Evolutionary conservation across 169 alveolate species (phyloP).

Genomic region (Plasmodium reichenowi): DNA sequence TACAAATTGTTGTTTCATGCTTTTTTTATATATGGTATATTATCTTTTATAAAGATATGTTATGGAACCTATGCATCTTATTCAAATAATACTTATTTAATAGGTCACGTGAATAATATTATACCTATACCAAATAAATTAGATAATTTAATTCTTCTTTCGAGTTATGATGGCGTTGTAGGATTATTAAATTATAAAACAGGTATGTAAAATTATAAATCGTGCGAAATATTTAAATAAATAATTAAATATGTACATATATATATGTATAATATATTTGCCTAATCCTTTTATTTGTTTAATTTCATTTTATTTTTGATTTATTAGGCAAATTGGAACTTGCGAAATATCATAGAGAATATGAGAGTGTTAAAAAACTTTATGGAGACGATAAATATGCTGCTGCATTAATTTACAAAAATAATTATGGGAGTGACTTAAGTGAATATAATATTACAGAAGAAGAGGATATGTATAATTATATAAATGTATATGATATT

Average conservation of each 20-base stretch:
- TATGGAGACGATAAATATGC: constrained; percentile 46
- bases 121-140: constrained; percentile 42
- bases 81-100: constrained; percentile 41
- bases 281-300: not conserved
- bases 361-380: constrained; percentile 57
- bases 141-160: constrained; percentile 37
- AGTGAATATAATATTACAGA: not conserved
- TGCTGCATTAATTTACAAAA: constrained; percentile 28
- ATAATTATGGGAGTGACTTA: not conserved
- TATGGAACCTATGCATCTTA: constrained; percentile 29
- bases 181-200: constrained; percentile 69
- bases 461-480: constrained; percentile 20
- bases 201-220: constrained; percentile 26
- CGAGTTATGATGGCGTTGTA: constrained; percentile 59
- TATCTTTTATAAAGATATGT: constrained; percentile 39
- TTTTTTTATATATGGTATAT: constrained; percentile 45
- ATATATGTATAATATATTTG: not conserved
- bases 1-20: constrained; percentile 49
- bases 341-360: constrained; percentile 37
- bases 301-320: not conserved
- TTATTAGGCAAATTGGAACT: constrained; percentile 29
- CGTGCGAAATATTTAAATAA: not conserved
- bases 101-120: constrained; percentile 69
- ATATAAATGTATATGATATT: constrained; percentile 42
- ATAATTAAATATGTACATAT: constrained; percentile 3